Evolutionary conservation across 345 rosid genomes (phyloP), one percentile per base, ranked within the genome.

Genomic region (Pistacia vera): DNA sequence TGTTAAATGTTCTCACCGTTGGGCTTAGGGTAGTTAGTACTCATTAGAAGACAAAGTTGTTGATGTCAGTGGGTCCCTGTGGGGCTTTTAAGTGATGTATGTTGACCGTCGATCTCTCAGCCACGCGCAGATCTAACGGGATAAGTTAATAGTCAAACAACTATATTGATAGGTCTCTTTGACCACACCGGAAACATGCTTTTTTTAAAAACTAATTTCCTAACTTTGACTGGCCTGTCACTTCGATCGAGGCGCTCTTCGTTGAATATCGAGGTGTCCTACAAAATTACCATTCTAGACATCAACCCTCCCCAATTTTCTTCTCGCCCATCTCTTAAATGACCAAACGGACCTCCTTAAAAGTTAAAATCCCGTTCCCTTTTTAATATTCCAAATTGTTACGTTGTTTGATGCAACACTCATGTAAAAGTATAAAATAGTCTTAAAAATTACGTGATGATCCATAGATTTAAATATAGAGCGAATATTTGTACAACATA

Each of bases 201-300:
- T 70, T 75, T 71, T 68, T 41, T 52, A 35, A 6, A 59, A 70
- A 66, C 74, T 68, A 61, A 49, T 87, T 88, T 79, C 81, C 75
- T 75, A 89, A 84, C 86, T 92, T 90, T 94, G 96, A 91, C 94
- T 87, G 86, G 80, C 75, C 78, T 77, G 90, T 90, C 94, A 80
- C 88, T 79, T 83, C 92, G 78, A 79, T 83, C 91, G 78, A 94
- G 91, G 90, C 79, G 77, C 86, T 58, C 81, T 81, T 85, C 84
- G 77, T 88, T 89, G 88, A 88, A 89, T 78, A 81, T 75, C 77
- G 79, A 83, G 85, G 77, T 69, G 3, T 18, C 0, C 7, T 11
- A 2, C 11, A 8, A 46, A 74, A 79, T 87, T 81, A 79, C 92
- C 38, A 20, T 52, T 75, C n/a, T 86, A 35, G 56, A 60, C 90